Conservation (phyloP, 129 eudicot genomes). For the Chrysanthemum seticuspe region DNA sequence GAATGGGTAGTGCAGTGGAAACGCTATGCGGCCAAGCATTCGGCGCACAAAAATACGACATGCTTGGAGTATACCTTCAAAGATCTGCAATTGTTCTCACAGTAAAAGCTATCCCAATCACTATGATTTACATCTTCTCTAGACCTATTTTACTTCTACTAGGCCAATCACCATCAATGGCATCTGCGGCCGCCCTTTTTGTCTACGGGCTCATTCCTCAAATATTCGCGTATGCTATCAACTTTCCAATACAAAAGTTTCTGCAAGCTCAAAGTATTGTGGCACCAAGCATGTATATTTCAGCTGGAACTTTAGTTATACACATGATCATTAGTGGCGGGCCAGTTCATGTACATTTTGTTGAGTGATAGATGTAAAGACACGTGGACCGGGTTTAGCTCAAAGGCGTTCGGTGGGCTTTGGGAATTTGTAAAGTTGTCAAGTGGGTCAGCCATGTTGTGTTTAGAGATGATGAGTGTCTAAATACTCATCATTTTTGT, state of each 20-base stretch:
- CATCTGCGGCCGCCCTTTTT: constrained; percentile 56
- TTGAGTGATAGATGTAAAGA: constrained; percentile 51
- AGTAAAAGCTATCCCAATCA: constrained; percentile 50
- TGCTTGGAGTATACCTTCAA: constrained; percentile 83
- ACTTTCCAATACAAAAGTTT: constrained; percentile 78
- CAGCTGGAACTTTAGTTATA: constrained; percentile 52
- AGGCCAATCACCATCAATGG: constrained; percentile 53
- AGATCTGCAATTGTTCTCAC: constrained; percentile 62
- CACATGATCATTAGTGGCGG: constrained; percentile 57
- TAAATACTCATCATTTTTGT: too few relatives aligned
- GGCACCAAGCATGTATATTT: constrained; percentile 62
- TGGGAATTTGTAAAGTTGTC: constrained; percentile 72
- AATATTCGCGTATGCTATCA: constrained; percentile 68
- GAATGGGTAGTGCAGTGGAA: constrained; percentile 91
- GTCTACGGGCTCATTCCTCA: constrained; percentile 83
- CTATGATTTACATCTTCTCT: constrained; percentile 49
- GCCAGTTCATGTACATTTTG: constrained; percentile 54
- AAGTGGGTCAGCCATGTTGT: constrained; percentile 76
- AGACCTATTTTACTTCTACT: constrained; percentile 44
- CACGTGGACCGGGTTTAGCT: constrained; percentile 62
- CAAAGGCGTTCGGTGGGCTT: constrained; percentile 59
- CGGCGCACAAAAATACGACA: constrained; percentile 61
- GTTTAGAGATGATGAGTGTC: too few relatives aligned
- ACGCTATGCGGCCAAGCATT: constrained; percentile 84
- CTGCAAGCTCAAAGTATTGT: constrained; percentile 79